phyloP scores from a whole-genome alignment of 2,329 filamentous ascomycete species.

The Nannizziopsis barbatae region DNA sequence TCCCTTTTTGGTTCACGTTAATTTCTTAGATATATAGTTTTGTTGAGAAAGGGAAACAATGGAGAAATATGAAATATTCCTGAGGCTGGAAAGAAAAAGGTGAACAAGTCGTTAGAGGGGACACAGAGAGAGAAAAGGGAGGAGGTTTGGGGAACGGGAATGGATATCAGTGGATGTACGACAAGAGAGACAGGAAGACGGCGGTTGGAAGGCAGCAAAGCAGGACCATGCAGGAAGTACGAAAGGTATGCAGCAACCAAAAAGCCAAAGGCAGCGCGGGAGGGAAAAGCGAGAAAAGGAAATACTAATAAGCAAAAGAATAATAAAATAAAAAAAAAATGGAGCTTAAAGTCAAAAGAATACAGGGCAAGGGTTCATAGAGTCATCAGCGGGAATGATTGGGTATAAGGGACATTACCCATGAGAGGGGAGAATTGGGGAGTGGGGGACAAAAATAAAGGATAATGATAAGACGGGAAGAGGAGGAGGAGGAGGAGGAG shows the following conservation, averaged over 20 bases:
- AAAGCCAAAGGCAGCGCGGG: not conserved
- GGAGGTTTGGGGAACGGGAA: too few relatives aligned
- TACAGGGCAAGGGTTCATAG: conserved; percentile 22
- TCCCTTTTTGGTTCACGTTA: conserved; percentile 3
- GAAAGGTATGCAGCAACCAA: conserved; percentile 13
- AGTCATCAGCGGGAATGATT: conserved; percentile 19
- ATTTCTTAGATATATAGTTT: too few relatives aligned
- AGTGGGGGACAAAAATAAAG: conserved; percentile 13
- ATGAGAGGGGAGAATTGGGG: conserved; percentile 11
- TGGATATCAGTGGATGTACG: conserved; percentile 9
- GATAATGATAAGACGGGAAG: conserved; percentile 14
- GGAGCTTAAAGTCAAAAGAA: not conserved
- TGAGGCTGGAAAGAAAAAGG: too few relatives aligned
- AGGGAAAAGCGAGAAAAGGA: too few relatives aligned
- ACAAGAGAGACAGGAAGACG: not conserved
- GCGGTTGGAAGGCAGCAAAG: not conserved
- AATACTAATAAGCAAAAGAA: too few relatives aligned
- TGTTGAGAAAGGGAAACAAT: conserved; percentile 2
- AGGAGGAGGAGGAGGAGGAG: conserved; percentile 13
- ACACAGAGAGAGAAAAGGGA: too few relatives aligned
- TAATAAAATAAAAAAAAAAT: conserved; percentile 3
- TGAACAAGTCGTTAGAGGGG: too few relatives aligned
- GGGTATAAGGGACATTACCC: conserved; percentile 12
- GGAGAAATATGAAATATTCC: not conserved
- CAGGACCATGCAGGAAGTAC: conserved; percentile 12